Conservation (phyloP, 805 yeast species). For the Dipodascus albidus region DNA sequence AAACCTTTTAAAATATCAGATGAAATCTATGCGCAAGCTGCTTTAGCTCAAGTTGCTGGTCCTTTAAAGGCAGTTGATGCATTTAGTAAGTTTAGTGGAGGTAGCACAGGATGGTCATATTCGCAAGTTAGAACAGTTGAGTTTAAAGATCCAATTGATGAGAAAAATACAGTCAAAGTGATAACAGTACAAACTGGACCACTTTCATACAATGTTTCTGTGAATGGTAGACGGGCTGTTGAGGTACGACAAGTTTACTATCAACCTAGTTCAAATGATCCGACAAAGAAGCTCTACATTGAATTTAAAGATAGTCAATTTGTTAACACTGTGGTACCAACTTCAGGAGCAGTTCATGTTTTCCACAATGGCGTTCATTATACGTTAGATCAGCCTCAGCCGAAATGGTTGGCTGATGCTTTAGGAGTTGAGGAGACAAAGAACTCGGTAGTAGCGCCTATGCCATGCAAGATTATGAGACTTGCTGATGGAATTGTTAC, state of each 20-base stretch:
- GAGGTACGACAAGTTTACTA: not conserved
- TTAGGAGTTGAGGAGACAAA: conserved; percentile 15
- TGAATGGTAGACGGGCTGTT: not conserved
- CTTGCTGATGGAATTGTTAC: conserved; percentile 13
- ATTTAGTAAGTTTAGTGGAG: conserved; percentile 4
- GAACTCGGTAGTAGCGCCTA: conserved; percentile 21
- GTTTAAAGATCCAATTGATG: conserved; percentile 5
- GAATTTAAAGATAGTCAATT: conserved; percentile 15
- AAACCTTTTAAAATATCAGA: conserved; percentile 9
- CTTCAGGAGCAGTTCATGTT: conserved; percentile 15
- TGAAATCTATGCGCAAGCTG: conserved; percentile 22
- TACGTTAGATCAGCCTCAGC: conserved; percentile 16
- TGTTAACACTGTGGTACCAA: conserved; percentile 16
- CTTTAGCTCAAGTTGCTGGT: conserved; percentile 14
- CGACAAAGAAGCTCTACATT: conserved; percentile 10
- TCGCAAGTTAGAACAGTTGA: conserved; percentile 9
- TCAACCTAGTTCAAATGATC: not conserved
- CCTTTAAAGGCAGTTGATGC: conserved; percentile 6
- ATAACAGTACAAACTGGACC: not conserved
- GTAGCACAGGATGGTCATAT: conserved; percentile 9
- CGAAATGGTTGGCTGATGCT: conserved; percentile 21
- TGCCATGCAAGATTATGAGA: conserved; percentile 23
- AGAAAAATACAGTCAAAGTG: not conserved
- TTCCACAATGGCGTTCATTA: conserved; percentile 21
- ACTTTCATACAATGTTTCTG: not conserved